Base-by-base conservation (phyloP, 306 rosid genomes). In the Benincasa hispida region DNA sequence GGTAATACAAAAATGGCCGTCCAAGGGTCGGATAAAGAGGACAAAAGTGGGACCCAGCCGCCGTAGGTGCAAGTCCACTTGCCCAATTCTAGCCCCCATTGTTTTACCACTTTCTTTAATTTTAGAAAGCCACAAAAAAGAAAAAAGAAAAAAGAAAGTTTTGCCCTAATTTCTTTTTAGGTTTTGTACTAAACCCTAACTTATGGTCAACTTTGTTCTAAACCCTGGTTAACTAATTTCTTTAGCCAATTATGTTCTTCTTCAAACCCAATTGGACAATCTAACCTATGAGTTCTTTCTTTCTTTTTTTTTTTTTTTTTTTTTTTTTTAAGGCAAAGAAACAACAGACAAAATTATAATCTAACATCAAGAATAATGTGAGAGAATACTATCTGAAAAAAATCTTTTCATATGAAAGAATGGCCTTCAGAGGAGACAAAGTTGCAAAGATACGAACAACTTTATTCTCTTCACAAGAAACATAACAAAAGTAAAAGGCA, bases 61-160 rank as follows among this genome's bases (percentile, higher is more conserved):
- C 96, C 96, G 88, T 57, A 48, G 82, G 92, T 60, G 82, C 86
- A 78, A 85, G 88, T 83, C 92, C 91, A 89, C 91, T 88, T 88
- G 89, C 81, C 84, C 87, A 74, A 74, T 76, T 84, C 54, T 76
- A 39, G 48, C 86, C 80, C 81, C 79, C 63, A 79, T 86, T 79
- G 21, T 75, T 85, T 81, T 70, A 57, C 42, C 66, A 59, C 30
- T 35, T 67, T 45, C 41, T 72, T 69, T 24, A n/a, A 5, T 37
- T 67, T 39, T 28, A 9, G 14, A 61, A 61, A 15, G 12, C 1
- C 5, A 1, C n/a, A 25, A 58, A 60, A 2, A 59, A 14, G 42
- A 56, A 28, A 28, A n/a, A 21, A 35, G 4, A 37, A 19, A 42
- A 37, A 14, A 10, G 24, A 58, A 48, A 28, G 2, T 30, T n/a